Base-by-base conservation (phyloP, 2,329 filamentous ascomycete species). In the Emmonsiellopsis sp. region DNA sequence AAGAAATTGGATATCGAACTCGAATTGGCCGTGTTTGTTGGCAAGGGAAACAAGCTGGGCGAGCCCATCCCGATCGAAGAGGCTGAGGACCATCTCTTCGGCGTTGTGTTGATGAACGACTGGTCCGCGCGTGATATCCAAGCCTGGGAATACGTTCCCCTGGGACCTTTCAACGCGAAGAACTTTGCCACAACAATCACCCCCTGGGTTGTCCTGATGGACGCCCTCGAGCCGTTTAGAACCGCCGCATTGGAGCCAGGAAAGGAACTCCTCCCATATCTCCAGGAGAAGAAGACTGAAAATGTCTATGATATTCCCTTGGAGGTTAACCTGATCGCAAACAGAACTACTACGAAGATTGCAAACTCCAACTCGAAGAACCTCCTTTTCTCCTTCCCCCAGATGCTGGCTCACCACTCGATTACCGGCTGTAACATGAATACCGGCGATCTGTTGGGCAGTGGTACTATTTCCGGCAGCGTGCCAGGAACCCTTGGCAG, bases 81-180 rank as follows among this genome's bases (percentile, higher is more conserved):
- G 44, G 88, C 88, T 0, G 82, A 84, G 51, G 79, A 87, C 14
- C 77, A 83, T 61, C 77, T 94, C 32, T 93, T 93, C 63, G 88
- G 88, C 11, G 77, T 88, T 31, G 88, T 93, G 0, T 70, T 94
- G 54, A 80, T 94, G 76, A 94, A 94, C 61, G 88, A 94, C 69
- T 94, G 88, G 88, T 88, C 84, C 52, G 88, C 88, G 4, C 76
- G 88, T 57, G 88, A 93, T 61, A 84, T 93, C 49, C 88, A 94
- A 65, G 79, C 80, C 0, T 93, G 87, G 87, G 88, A 94, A 68
- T 91, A 91, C 60, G 78, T 91, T 7, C 88, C 88, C 0, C 72
- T 92, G 6, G 88, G 88, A 0, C 88, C 88, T 0, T 92, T 93
- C 72, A 90, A 88, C 57, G 77, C 82, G 27, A 93, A 94, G 78